Percentiles rank a stretch among this genome's conserved stretches.
Evolutionary conservation across 805 yeast genomes (phyloP).

Genomic region (Suhomyces pyralidae): DNA sequence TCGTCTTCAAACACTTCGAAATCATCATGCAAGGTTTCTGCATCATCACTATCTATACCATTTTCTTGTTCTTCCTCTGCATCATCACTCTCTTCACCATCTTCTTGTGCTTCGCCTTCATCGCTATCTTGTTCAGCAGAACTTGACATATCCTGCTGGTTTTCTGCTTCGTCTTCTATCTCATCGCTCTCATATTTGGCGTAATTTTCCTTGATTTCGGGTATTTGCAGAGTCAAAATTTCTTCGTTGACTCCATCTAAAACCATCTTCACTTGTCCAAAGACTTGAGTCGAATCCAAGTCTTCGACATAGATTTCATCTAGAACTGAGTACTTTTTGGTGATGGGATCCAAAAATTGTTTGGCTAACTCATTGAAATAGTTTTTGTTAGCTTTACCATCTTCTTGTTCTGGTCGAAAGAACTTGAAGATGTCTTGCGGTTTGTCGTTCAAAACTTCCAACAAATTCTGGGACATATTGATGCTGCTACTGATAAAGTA

Average conservation of each 20-base stretch:
- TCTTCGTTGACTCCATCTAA: slow-evolving; percentile 73
- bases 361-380: slow-evolving; percentile 41
- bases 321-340: slow-evolving; percentile 55
- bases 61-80: slow-evolving; percentile 19
- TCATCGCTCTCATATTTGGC: slow-evolving; percentile 4
- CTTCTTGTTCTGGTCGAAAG: slow-evolving; percentile 4
- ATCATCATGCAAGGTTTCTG: slow-evolving; percentile 17
- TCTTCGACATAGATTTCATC: slow-evolving; percentile 86
- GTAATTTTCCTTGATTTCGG: slow-evolving; percentile 41
- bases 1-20: slow-evolving; percentile 9
- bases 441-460: slow-evolving; percentile 17
- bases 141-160: slow-evolving; percentile 1
- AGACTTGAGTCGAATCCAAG: slow-evolving; percentile 83
- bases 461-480: slow-evolving; percentile 19
- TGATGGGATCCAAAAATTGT: slow-evolving; percentile 56
- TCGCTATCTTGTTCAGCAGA: slow-evolving; percentile 18
- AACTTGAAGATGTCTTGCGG: slow-evolving; percentile 26
- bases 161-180: slow-evolving; percentile 22
- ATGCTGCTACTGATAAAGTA: not conserved
- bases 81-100: slow-evolving; percentile 18
- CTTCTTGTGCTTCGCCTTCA: slow-evolving; percentile 14
- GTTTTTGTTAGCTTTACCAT: not conserved
- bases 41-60: slow-evolving; percentile 12
- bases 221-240: slow-evolving; percentile 55
- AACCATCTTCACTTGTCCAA: slow-evolving; percentile 88